These are phyloP conservation scores for Ceratocystis variospora DNA, from an alignment of 2,329 filamentous ascomycete genomes.

Conservation along the genomic window DNA sequence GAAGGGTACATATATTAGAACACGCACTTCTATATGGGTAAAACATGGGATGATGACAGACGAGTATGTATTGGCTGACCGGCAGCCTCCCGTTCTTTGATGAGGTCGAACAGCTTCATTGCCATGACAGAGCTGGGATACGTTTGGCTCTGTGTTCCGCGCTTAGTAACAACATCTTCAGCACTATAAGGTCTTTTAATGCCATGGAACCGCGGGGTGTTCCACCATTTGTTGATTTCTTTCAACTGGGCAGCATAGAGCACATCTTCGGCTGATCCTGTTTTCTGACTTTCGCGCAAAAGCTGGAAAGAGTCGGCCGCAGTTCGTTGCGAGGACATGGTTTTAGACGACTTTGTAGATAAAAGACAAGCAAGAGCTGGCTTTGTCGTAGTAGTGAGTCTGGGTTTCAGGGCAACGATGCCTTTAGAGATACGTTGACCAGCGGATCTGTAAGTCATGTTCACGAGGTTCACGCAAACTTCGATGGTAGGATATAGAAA, in stretches of 20 bases:
- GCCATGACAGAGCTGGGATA: constrained; percentile 94
- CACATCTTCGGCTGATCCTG: constrained; percentile 67
- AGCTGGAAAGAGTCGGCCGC: constrained; percentile 75
- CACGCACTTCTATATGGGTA: not conserved
- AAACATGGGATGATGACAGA: constrained; percentile 31
- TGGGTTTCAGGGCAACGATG: not conserved
- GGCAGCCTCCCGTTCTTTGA: constrained; percentile 61
- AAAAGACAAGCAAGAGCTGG: not conserved
- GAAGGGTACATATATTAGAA: constrained; percentile 17
- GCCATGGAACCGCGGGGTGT: constrained; percentile 65
- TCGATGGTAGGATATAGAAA: too few species aligned
- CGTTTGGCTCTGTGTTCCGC: constrained; percentile 70
- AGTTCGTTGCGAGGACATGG: constrained; percentile 17
- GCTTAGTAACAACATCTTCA: constrained; percentile 83
- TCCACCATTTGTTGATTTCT: constrained; percentile 85
- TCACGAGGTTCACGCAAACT: not conserved
- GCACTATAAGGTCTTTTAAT: constrained; percentile 88
- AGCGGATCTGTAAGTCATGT: not conserved
- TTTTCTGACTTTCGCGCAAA: constrained; percentile 61
- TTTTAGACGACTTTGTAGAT: constrained; percentile 8
- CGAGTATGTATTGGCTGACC: constrained; percentile 88
- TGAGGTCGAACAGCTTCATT: constrained; percentile 79
- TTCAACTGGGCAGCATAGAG: constrained; percentile 72
- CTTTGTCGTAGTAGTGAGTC: not conserved
- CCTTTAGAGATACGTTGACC: not conserved